Percentiles rank a stretch among this genome's conserved stretches.
Conservation (phyloP, 768 basidiomycete species). For the Royoungia palumana region DNA sequence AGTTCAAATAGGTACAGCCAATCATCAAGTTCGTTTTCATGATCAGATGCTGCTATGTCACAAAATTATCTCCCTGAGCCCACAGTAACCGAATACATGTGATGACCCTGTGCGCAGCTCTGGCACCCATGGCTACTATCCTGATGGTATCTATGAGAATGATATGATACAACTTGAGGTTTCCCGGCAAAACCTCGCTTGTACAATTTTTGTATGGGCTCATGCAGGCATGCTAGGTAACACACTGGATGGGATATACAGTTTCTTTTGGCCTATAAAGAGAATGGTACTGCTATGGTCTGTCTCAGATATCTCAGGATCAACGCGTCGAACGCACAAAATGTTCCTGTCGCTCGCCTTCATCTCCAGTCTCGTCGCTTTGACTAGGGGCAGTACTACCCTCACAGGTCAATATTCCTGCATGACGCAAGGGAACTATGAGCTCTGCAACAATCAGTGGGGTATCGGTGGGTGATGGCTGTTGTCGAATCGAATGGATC, state of each 20-base stretch:
- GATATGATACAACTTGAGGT: conserved; percentile 1
- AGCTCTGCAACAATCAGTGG: conserved; percentile 59
- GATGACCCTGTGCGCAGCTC: not conserved
- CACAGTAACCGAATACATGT: conserved; percentile 2
- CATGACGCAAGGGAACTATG: conserved; percentile 43
- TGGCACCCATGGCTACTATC: not conserved
- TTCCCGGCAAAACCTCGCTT: not conserved
- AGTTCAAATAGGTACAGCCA: not conserved
- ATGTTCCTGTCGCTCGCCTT: conserved; percentile 16
- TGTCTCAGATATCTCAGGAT: not conserved
- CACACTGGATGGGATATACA: not conserved
- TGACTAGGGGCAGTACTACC: conserved; percentile 4
- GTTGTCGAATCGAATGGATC: not conserved
- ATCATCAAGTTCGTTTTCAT: not conserved
- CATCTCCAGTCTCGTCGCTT: conserved; percentile 5
- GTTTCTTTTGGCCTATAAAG: conserved; percentile 5
- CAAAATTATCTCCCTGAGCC: not conserved
- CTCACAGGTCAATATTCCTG: conserved; percentile 46
- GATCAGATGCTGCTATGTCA: not conserved
- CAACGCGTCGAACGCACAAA: not conserved
- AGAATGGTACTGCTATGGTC: not conserved
- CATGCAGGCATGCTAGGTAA: not conserved
- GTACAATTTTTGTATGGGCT: not conserved
- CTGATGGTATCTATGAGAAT: conserved; percentile 3
- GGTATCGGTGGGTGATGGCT: conserved; percentile 36